These are phyloP conservation scores for Coelastrella sp. DNA, from an alignment of 139 green algal genomes.

Conservation along the genomic window DNA sequence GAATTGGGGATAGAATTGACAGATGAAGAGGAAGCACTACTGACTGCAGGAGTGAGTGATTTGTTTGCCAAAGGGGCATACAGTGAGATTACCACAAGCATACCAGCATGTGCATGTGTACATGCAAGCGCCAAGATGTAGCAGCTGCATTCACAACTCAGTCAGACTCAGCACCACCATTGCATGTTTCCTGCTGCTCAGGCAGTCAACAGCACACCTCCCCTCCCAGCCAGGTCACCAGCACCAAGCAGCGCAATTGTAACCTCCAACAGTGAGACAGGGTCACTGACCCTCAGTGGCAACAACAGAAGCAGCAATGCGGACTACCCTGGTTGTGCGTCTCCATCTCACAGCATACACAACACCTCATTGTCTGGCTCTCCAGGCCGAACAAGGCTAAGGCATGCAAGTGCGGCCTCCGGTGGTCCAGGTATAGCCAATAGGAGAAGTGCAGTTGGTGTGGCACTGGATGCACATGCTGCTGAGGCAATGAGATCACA, in stretches of 20 bases:
- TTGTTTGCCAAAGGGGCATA: too few species aligned
- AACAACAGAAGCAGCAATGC: too few species aligned
- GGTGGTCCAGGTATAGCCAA: too few species aligned
- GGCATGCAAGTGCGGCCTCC: too few species aligned
- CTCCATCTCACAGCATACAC: not conserved
- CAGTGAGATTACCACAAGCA: too few species aligned
- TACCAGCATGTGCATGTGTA: too few species aligned
- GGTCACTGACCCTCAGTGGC: not conserved
- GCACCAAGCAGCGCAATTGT: not conserved
- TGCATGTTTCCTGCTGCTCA: not conserved
- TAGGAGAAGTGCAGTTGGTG: conserved; percentile 30
- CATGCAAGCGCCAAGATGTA: too few species aligned
- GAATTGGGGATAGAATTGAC: conserved; percentile 20
- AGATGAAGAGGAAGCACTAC: not conserved
- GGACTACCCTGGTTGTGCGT: too few species aligned
- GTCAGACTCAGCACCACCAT: too few species aligned
- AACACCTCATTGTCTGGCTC: not conserved
- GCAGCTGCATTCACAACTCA: too few species aligned
- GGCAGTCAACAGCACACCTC: not conserved
- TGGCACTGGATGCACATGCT: conserved; percentile 24
- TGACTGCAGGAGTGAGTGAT: conserved; percentile 15
- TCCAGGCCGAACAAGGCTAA: not conserved
- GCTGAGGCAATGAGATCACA: not conserved
- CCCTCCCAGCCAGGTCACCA: not conserved
- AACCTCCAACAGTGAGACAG: conserved; percentile 11